These are phyloP conservation scores for Zygoascus ofunaensis DNA, from an alignment of 805 yeast species.

Conservation along the genomic window DNA sequence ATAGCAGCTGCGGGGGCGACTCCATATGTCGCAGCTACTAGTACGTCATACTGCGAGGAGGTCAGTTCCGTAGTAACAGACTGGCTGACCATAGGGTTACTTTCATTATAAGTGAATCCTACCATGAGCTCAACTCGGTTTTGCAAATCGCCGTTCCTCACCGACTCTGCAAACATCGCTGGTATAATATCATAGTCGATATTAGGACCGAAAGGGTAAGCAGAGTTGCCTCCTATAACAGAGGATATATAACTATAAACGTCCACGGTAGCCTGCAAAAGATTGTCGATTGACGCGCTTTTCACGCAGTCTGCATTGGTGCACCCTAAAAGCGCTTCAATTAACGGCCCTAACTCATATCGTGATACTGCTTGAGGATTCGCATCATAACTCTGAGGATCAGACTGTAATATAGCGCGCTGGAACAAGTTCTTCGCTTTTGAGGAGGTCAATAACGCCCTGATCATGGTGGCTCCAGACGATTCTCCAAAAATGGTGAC, in stretches of 20 bases:
- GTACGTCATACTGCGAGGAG: constrained; percentile 1
- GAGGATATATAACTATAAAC: not conserved
- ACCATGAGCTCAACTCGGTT: constrained; percentile 19
- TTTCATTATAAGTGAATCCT: constrained; percentile 22
- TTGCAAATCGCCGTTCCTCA: constrained; percentile 11
- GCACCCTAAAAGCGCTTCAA: constrained; percentile 8
- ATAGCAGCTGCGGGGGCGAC: constrained; percentile 4
- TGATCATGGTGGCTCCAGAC: constrained; percentile 29
- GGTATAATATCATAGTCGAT: constrained; percentile 17
- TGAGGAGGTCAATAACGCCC: constrained; percentile 15
- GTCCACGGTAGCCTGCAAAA: constrained; percentile 9
- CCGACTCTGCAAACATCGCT: constrained; percentile 12
- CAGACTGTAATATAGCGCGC: constrained; percentile 21
- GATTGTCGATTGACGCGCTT: constrained; percentile 5
- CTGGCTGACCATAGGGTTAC: constrained; percentile 15
- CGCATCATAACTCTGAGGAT: constrained; percentile 15
- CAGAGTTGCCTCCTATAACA: constrained; percentile 10
- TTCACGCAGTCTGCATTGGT: constrained; percentile 8
- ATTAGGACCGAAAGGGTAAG: constrained; percentile 22
- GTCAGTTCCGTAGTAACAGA: constrained; percentile 5
- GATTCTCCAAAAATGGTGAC: constrained; percentile 33
- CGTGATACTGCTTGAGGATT: constrained; percentile 7
- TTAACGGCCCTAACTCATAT: constrained; percentile 5
- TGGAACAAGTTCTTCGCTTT: constrained; percentile 13
- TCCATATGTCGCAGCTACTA: constrained; percentile 10